Evolutionary conservation across 176 grass and related monocot species (phyloP), one percentile per base, ranked within the genome.

Genomic region (Typha latifolia): DNA sequence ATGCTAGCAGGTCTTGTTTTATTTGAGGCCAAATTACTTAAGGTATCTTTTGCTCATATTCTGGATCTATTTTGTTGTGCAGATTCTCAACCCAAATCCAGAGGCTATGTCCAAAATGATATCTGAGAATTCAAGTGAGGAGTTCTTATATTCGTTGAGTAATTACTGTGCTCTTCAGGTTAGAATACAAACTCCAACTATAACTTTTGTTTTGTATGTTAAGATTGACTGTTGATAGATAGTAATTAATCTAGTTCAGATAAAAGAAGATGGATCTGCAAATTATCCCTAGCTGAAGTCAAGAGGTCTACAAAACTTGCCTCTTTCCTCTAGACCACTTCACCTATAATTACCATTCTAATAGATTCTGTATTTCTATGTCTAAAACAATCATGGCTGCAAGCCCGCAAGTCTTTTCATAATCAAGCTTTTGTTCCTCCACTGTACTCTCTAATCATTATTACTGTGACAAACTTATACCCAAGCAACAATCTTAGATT

Each of bases 121-220:
- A 69, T 85, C 89, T 32, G 94, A 99, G 74, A 99, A 90, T 74
- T 86, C 89, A 62, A 99, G 89, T 10, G 94, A 99, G 79, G 94
- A 99, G 59, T 99, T 99, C 68, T 86, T 99, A 67, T 90, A 90
- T 77, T 74, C 81, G 20, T 77, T 99, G 79, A 99, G 94, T 77
- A 99, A 99, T 68, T 99, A 99, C 61, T 99, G 94, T 85, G 94
- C 94, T 69, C 86, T 99, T 63, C 94, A 99, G 94, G 94, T 99
- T 70, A 66, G 72, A n/a, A 86, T 64, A 19, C 71, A 66, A 19
- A 66, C 69, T 31, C 49, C 15, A 53, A 65, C 12, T 64, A 48
- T 67, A 20, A 64, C 22, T 70, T 19, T 55, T 16, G 2, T 19
- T 59, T 59, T 22, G 4, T 11, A n/a, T 19, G 53, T 6, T 59